Percentiles rank a stretch among this genome's conserved stretches.
These are phyloP conservation scores for Phaeodactylum tricornutum DNA, from an alignment of 108 stramenopile species.

Conservation along the genomic window DNA sequence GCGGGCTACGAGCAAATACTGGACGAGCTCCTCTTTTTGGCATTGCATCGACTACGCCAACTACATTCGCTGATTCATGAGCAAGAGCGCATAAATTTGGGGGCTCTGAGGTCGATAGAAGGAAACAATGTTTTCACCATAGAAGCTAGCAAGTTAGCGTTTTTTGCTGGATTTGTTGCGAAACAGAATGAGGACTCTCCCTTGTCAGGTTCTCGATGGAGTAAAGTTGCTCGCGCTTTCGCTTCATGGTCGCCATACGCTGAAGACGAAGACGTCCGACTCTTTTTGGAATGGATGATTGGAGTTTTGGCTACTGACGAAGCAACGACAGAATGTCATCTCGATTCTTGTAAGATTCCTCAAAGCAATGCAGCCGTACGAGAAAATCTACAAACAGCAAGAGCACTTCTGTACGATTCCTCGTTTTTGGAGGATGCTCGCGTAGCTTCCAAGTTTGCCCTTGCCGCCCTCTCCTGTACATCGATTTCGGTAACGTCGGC, in stretches of 20 bases:
- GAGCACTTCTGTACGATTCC: conserved; percentile 19
- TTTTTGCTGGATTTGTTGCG: conserved; percentile 9
- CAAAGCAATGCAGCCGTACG: background rate
- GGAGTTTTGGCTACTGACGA: too few species aligned
- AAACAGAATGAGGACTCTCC: background rate
- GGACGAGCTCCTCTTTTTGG: conserved; percentile 24
- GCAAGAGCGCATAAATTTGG: conserved; percentile 16
- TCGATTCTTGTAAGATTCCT: background rate
- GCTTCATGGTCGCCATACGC: conserved; percentile 24
- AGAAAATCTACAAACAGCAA: background rate
- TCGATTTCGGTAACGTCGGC: too few species aligned
- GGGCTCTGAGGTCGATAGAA: conserved; percentile 2
- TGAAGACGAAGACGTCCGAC: conserved; percentile 12
- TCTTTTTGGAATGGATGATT: conserved; percentile 22
- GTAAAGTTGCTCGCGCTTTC: conserved; percentile 9
- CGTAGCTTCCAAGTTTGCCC: conserved; percentile 8
- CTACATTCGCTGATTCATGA: conserved; percentile 28
- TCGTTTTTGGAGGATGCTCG: conserved; percentile 20
- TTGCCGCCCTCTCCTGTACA: conserved; percentile 1
- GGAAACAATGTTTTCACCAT: background rate
- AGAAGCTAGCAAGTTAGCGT: conserved; percentile 16
- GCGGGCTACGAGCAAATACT: background rate
- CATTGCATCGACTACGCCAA: conserved; percentile 27
- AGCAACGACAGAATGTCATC: too few species aligned
- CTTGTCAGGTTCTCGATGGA: too few species aligned